These are phyloP conservation scores for Suillus subalutaceus DNA, from an alignment of 768 basidiomycete genomes.

Conservation along the genomic window DNA sequence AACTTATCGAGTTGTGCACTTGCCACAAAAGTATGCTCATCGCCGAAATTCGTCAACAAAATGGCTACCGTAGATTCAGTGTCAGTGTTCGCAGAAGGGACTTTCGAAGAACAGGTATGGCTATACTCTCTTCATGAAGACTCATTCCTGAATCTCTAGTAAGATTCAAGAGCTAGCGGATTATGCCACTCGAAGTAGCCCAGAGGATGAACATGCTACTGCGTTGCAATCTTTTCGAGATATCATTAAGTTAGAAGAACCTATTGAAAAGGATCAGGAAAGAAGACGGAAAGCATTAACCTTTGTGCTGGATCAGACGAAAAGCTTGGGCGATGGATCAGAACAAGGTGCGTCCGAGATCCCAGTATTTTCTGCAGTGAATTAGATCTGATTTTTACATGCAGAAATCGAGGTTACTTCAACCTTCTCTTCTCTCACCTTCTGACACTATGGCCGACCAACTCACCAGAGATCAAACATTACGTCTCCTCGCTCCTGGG, in stretches of 20 bases:
- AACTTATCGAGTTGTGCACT: too few species aligned
- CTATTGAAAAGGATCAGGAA: constrained; percentile 56
- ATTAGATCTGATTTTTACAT: constrained; percentile 11
- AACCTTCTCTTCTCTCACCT: constrained; percentile 80
- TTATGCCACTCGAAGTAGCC: constrained; percentile 65
- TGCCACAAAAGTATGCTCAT: too few species aligned
- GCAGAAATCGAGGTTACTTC: constrained; percentile 85
- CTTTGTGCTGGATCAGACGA: constrained; percentile 62
- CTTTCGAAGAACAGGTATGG: constrained; percentile 82
- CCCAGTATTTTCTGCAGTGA: not conserved
- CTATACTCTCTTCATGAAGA: not conserved
- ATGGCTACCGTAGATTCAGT: constrained; percentile 78
- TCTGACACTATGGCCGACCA: constrained; percentile 56
- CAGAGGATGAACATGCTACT: constrained; percentile 68
- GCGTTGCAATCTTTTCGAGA: constrained; percentile 72
- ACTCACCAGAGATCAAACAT: constrained; percentile 57
- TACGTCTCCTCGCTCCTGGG: constrained; percentile 53
- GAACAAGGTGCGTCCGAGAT: constrained; percentile 62
- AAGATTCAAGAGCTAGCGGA: constrained; percentile 80
- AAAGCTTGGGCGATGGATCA: constrained; percentile 71
- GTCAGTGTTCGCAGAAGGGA: constrained; percentile 86
- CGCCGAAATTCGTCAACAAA: constrained; percentile 19
- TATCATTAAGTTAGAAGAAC: constrained; percentile 51
- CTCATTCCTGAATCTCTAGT: not conserved
- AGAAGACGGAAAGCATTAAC: constrained; percentile 58